These are phyloP conservation scores for Wallacemonas rigidus DNA, from an alignment of 208 protist genomes.

Conservation along the genomic window DNA sequence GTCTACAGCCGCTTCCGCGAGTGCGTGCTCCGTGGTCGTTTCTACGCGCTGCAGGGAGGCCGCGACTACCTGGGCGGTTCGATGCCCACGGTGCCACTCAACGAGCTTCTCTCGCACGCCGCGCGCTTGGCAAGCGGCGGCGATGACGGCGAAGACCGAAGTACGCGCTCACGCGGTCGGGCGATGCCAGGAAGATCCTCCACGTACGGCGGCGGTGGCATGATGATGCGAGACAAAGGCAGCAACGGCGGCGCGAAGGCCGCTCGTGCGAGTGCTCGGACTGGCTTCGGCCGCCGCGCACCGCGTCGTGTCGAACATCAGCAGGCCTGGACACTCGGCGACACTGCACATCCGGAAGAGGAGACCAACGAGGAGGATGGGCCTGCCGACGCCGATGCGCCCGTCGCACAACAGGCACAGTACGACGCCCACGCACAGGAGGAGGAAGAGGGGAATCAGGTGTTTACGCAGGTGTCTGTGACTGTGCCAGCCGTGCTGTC, in stretches of 20 bases:
- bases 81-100: slow-evolving; percentile 45
- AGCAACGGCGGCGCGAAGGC: background rate
- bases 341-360: slow-evolving; percentile 5
- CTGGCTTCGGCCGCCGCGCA: background rate
- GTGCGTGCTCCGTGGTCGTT: slow-evolving; percentile 48
- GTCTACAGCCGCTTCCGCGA: slow-evolving; percentile 58
- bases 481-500: slow-evolving; percentile 31
- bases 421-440: slow-evolving; percentile 10
- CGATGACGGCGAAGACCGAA: background rate
- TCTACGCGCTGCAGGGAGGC: slow-evolving; percentile 50
- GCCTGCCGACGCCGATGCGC: background rate
- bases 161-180: background rate
- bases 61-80: slow-evolving; percentile 68
- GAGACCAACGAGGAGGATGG: slow-evolving; percentile 2
- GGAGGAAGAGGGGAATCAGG: slow-evolving; percentile 23
- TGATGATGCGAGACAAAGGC: too few species aligned
- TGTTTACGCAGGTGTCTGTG: slow-evolving; percentile 27
- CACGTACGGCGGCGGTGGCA: too few species aligned
- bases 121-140: slow-evolving; percentile 19
- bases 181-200: too few species aligned
- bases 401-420: background rate
- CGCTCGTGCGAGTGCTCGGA: slow-evolving; percentile 1
- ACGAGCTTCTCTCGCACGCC: slow-evolving; percentile 40
- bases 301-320: background rate
- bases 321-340: background rate